Evolutionary conservation across 2,329 filamentous ascomycete genomes (phyloP).

Genomic region (Massarina eburnea): DNA sequence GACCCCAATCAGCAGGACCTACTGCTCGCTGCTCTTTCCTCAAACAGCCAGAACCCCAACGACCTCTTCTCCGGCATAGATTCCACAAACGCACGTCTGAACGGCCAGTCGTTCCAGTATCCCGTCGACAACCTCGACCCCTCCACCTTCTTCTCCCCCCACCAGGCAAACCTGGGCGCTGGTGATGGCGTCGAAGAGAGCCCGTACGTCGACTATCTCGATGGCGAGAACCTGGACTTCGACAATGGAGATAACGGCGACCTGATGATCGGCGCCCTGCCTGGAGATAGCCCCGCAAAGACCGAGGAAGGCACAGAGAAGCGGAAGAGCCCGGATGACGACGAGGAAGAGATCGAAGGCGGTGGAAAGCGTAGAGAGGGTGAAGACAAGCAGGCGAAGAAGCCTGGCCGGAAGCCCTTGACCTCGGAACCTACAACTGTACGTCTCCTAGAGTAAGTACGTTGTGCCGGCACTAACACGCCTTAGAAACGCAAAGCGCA

Average conservation of each 20-base stretch:
- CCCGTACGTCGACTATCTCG: conserved; percentile 81
- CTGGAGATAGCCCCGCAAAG: conserved; percentile 54
- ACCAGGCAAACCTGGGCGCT: conserved; percentile 51
- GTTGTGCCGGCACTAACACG: not conserved
- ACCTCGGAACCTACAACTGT: conserved; percentile 95
- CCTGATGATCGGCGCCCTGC: conserved; percentile 73
- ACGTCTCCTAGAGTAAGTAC: conserved; percentile 49
- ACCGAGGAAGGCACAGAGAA: conserved; percentile 58
- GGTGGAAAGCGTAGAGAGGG: conserved; percentile 78
- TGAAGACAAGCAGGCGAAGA: conserved; percentile 86
- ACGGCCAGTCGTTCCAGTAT: conserved; percentile 34
- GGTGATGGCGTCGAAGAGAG: conserved; percentile 64
- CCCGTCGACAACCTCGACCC: conserved; percentile 36
- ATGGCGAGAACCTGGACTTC: conserved; percentile 73
- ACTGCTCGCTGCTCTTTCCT: conserved; percentile 50
- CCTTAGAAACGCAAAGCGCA: conserved; percentile 85
- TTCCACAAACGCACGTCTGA: conserved; percentile 20
- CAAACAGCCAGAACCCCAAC: conserved; percentile 44
- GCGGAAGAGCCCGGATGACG: conserved; percentile 71
- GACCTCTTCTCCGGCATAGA: conserved; percentile 28
- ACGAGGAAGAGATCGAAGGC: conserved; percentile 63
- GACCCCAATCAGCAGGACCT: conserved; percentile 51
- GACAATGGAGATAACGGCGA: conserved; percentile 61
- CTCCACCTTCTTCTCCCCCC: conserved; percentile 41
- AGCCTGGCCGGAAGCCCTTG: conserved; percentile 92